Evolutionary conservation across 2,329 filamentous ascomycete genomes (phyloP), one percentile per base, ranked within the genome.

Genomic region (Aspergillaceae sp.): DNA sequence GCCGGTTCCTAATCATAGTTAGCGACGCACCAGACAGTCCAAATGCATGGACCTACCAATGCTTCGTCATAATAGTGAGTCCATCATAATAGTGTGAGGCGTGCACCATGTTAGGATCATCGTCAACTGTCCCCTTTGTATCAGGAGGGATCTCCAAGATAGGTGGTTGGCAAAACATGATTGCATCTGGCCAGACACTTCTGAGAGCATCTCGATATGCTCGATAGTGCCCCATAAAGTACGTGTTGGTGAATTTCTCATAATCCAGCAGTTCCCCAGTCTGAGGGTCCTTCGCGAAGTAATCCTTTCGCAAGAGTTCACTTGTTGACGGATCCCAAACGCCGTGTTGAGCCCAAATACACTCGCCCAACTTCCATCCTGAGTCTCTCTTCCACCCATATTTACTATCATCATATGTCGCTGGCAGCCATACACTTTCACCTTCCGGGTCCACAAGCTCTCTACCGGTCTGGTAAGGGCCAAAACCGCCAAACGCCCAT

Each of bases 71-170:
- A 3, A 98, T 75, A 0, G 92, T 98, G 46, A 98, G 85, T 7
- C 92, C 92, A 57, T 98, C 92, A 65, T 98, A 98, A 63, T 87
- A 98, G 67, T 98, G 92, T 1, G 90, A 88, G 7, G 92, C 84
- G 64, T 96, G 97, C 2, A 90, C 86, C 78, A 97, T 84, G 51
- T 84, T 87, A 3, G 82, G 82, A 56, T 98, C 90, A 57, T 97
- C 90, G 60, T 97, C 91, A 29, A 76, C 72, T 0, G 90, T 95
- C 8, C 83, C 90, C 65, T 92, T 94, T 62, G 97, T 84, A 40
- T 75, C 74, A 0, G 94, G 92, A 0, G 92, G 92, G 8, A 98
- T 79, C 68, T 98, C 92, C 55, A 96, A 79, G 0, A 92, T 89
- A 0, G 91, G 87, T 7, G 87, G 90, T 60, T 98, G 91, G 66